Evolutionary conservation across 139 green algal species (phyloP), one percentile per base, ranked within the genome.

Genomic region (Trebouxia sp.): DNA sequence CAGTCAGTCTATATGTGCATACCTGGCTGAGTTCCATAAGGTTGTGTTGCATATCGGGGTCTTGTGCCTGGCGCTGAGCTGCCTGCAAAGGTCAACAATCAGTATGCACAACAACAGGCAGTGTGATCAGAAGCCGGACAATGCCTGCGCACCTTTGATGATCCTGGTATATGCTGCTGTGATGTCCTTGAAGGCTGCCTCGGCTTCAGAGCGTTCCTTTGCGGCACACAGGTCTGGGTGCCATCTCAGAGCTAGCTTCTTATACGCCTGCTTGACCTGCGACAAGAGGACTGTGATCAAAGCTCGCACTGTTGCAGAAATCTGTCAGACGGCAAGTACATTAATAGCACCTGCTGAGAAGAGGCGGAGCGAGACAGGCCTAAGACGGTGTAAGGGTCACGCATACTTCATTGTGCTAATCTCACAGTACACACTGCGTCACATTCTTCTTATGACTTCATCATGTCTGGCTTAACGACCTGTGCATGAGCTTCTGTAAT

Each of bases 221-320:
- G 20, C 43, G 9, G 65, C 45, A 32, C 37, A 76, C 8, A 83
- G 45, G 65, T 83, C 78, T n/a, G 78, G 78, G 24, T 83, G 78
- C 43, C 75, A 65, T 12, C 58, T 30, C 45, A 78, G 30, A 39
- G 47, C 58, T 20, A 70, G 24, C 17, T 53, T 67, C 35, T 72
- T 58, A 22, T 83, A 83, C 8, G 78, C 78, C n/a, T 47, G 24
- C 38, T 78, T 83, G 22, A 83, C 78, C 78, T 83, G 78, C n/a
- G n/a, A n/a, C n/a, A n/a, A n/a, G n/a, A n/a, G n/a, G n/a, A n/a
- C n/a, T n/a, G n/a, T n/a, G n/a, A n/a, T n/a, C n/a, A n/a, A n/a
- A n/a, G n/a, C n/a, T n/a, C n/a, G n/a, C n/a, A n/a, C n/a, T n/a
- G n/a, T n/a, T n/a, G n/a, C n/a, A n/a, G n/a, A n/a, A n/a, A n/a